phyloP scores from a whole-genome alignment of 345 rosid genomes.

The Syzygium grande region DNA sequence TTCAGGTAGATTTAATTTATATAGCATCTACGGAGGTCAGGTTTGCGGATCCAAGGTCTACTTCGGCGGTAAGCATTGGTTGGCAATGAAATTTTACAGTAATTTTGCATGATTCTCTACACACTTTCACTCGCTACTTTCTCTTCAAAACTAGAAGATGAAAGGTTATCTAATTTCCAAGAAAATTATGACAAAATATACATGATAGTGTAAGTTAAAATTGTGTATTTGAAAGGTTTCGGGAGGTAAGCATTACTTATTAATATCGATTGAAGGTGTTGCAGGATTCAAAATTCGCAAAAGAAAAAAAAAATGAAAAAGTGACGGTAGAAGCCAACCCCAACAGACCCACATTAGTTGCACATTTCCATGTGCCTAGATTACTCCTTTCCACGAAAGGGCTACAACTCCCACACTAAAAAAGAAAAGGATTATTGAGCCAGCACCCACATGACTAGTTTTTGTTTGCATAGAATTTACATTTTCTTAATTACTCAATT shows the following conservation, averaged over 20 bases:
- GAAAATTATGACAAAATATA: background rate
- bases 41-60: rapidly evolving
- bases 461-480: background rate
- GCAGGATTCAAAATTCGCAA: too few relatives aligned
- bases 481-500: background rate
- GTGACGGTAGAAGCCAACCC: too few relatives aligned
- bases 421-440: background rate
- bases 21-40: background rate
- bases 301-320: too few relatives aligned
- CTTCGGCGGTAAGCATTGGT: rapidly evolving
- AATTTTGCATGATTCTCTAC: background rate
- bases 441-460: background rate
- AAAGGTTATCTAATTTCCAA: background rate
- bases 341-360: too few relatives aligned
- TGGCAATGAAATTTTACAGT: rapidly evolving
- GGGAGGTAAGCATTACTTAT: too few relatives aligned
- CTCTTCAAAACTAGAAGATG: background rate
- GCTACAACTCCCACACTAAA: too few relatives aligned
- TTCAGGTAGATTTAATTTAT: too few relatives aligned
- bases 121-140: background rate
- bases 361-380: background rate
- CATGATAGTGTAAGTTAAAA: rapidly evolving
- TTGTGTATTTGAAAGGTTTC: too few relatives aligned
- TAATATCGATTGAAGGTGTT: too few relatives aligned
- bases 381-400: background rate